Evolutionary conservation across 352 stramenopile genomes (phyloP), one percentile per base, ranked within the genome.

Genomic region (Peronosclerospora sorghi): DNA sequence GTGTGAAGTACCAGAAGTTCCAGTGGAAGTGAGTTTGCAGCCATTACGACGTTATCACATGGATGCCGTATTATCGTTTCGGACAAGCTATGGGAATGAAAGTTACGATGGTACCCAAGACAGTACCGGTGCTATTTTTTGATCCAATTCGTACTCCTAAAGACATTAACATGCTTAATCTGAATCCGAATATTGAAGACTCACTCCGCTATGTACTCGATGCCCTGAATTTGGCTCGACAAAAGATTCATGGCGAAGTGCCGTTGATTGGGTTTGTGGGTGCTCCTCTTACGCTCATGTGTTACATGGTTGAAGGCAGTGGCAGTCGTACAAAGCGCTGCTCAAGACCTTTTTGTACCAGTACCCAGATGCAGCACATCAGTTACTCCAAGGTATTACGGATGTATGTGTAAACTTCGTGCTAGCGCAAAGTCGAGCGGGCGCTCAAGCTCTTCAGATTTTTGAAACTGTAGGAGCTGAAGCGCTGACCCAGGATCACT

Each of bases 11-110:
- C 81, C 81, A 0, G 68, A 87, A 57, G 63, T 95, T 20, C 82
- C 83, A 2, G 91, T 96, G 14, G 95, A 98, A 83, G 96, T 97
- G 51, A 98, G 95, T 47, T 58, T 98, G 60, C 96, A 99, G 65
- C 95, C 96, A 12, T 54, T 99, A 45, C 75, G 94, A 19, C 75
- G 79, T 39, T 95, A 92, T 54, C 72, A 95, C 56, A 82, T 98
- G 45, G 95, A 98, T 56, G 96, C 96, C 1, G 93, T 97, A 98
- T 99, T 65, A 90, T 99, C 47, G 98, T 99, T 70, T 97, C 83
- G 36, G 96, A 99, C 57, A 98, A 71, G 95, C 96, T 23, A 87
- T 98, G 64, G 91, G 92, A 13, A 96, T 98, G 65, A 63, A 96
- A 43, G 93, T 98, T 8, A 91, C 84, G 32, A 98, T 99, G 94